Conservation (phyloP, 257 asterid species). For the Solanum ossicruentum region DNA sequence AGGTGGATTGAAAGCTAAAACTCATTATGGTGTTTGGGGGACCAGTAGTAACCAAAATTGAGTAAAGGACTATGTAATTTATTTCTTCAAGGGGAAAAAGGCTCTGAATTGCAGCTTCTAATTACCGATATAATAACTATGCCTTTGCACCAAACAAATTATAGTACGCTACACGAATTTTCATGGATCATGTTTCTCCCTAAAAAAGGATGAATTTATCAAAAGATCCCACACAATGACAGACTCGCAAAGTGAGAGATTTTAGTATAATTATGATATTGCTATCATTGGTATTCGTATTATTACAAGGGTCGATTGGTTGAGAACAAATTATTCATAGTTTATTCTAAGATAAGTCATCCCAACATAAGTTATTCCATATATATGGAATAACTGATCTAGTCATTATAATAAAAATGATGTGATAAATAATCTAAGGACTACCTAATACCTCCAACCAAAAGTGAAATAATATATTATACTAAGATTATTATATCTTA, state of each 20-base stretch:
- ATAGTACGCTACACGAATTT: neutral
- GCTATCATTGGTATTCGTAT: neutral
- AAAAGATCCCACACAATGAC: neutral
- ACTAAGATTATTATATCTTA: too few relatives aligned
- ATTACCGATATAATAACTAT: neutral
- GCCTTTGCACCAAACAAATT: neutral
- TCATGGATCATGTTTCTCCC: neutral
- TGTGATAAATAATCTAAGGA: too few relatives aligned
- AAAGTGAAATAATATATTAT: too few relatives aligned
- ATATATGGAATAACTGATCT: too few relatives aligned
- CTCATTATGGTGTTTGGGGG: neutral
- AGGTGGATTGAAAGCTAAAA: constrained; percentile 39
- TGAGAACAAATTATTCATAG: too few relatives aligned
- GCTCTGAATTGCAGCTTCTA: neutral
- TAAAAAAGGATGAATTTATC: neutral
- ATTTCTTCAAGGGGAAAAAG: neutral
- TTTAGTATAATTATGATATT: neutral
- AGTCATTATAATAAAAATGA: too few relatives aligned
- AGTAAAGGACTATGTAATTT: neutral
- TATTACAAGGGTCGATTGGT: neutral
- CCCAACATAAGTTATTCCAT: too few relatives aligned
- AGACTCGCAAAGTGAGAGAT: neutral
- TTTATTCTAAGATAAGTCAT: too few relatives aligned
- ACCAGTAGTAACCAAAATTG: neutral
- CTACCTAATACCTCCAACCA: too few relatives aligned